A percentile compares a stretch with the other conserved stretches of the same genome.
These are phyloP conservation scores for Oldenlandia corymbosa DNA, from an alignment of 257 asterid species.

Conservation along the genomic window DNA sequence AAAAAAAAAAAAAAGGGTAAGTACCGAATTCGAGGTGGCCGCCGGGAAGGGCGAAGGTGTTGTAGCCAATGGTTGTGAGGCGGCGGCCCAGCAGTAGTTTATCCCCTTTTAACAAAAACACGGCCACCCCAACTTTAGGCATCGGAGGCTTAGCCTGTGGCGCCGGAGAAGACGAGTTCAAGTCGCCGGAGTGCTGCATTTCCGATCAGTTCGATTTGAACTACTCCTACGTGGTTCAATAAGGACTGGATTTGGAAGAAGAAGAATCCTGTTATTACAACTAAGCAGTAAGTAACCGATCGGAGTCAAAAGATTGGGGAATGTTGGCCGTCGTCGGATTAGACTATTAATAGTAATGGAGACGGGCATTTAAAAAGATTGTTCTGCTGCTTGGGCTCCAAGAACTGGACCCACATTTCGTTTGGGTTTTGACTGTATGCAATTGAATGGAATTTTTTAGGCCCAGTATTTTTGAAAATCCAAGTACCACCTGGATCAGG, in stretches of 20 bases:
- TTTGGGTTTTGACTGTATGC: too few species aligned
- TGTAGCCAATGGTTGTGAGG: conserved; percentile 47
- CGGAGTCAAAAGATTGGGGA: neutral
- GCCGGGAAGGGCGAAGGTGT: conserved; percentile 61
- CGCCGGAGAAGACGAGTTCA: neutral
- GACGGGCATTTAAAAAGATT: neutral
- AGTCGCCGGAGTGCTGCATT: neutral
- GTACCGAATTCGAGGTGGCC: conserved; percentile 79
- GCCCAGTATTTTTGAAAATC: too few species aligned
- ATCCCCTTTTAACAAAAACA: conserved; percentile 42
- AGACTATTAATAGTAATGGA: neutral
- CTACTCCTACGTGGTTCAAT: neutral
- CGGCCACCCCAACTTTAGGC: conserved; percentile 52
- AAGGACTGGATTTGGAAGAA: neutral
- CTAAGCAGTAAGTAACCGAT: too few species aligned
- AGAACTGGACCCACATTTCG: neutral
- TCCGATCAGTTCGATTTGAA: too few species aligned
- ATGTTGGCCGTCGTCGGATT: neutral
- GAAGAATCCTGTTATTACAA: neutral
- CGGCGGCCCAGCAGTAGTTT: conserved; percentile 60
- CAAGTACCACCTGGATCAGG: too few species aligned
- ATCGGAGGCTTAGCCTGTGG: neutral
- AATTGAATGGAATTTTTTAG: too few species aligned
- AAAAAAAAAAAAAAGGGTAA: neutral
- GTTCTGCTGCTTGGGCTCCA: neutral